Conservation (phyloP, 257 asterid genomes). For the Pogostemon cablin region DNA sequence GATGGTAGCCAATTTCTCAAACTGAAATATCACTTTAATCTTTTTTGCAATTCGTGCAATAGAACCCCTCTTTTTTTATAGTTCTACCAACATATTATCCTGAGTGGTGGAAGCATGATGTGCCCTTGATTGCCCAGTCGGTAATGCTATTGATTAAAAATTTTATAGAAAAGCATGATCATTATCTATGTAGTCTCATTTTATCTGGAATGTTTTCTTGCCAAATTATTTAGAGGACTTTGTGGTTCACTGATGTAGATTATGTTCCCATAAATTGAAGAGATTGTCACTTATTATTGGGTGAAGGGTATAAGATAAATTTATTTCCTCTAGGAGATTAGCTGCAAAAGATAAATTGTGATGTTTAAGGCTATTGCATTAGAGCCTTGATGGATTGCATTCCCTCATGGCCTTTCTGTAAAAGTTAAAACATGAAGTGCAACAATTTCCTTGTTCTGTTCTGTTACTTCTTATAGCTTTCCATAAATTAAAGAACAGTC, state of each 20-base stretch:
- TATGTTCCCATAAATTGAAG: conserved; percentile 13
- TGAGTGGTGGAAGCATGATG: conserved; percentile 99
- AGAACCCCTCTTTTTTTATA: conserved; percentile 38
- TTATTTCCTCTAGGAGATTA: not conserved
- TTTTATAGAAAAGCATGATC: not conserved
- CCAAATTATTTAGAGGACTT: conserved; percentile 6
- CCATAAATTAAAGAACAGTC: not conserved
- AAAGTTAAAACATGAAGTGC: not conserved
- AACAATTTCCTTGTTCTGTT: not conserved
- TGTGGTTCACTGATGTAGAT: conserved; percentile 19
- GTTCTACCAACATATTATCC: conserved; percentile 95
- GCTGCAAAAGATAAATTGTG: not conserved
- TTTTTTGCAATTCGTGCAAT: conserved; percentile 28
- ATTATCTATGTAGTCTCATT: not conserved
- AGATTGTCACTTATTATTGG: conserved; percentile 16
- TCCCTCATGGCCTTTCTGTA: not conserved
- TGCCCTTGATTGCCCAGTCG: conserved; percentile 98
- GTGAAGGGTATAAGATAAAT: not conserved
- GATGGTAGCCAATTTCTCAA: conserved; percentile 60
- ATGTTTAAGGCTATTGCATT: not conserved
- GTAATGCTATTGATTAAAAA: conserved; percentile 44
- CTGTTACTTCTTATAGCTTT: conserved; percentile 6
- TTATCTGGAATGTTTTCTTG: conserved; percentile 8
- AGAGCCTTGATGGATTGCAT: conserved; percentile 6
- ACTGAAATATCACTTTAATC: conserved; percentile 31